These are phyloP conservation scores for Ustilago trichophora DNA, from an alignment of 1,284 basidiomycete genomes.

Conservation along the genomic window DNA sequence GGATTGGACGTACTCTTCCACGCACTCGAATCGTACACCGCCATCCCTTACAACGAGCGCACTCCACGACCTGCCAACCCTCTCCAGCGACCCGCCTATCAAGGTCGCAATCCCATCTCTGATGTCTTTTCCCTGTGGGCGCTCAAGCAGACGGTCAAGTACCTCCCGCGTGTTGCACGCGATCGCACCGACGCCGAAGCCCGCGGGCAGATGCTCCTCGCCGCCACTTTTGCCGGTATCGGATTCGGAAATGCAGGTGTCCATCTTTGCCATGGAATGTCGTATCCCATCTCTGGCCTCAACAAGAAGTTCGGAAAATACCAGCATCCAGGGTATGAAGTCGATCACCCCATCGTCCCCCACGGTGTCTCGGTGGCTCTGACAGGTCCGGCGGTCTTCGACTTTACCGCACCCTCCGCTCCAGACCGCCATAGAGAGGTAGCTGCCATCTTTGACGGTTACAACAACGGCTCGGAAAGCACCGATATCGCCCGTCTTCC, in stretches of 20 bases:
- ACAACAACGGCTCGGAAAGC: slow-evolving; percentile 34
- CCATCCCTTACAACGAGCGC: slow-evolving; percentile 77
- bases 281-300: slow-evolving; percentile 71
- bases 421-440: slow-evolving; percentile 89
- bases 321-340: slow-evolving; percentile 74
- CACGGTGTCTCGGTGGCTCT: slow-evolving; percentile 69
- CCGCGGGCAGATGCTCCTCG: slow-evolving; percentile 85
- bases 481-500: slow-evolving; percentile 72
- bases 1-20: slow-evolving; percentile 93
- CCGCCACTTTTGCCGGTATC: slow-evolving; percentile 76
- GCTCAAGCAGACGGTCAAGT: slow-evolving; percentile 85
- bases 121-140: slow-evolving; percentile 98
- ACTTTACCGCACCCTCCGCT: slow-evolving; percentile 70
- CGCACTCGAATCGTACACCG: slow-evolving; percentile 78
- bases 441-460: slow-evolving; percentile 80
- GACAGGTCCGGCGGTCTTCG: slow-evolving; percentile 45
- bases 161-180: slow-evolving; percentile 85
- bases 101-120: slow-evolving; percentile 91
- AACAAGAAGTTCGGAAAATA: slow-evolving; percentile 78
- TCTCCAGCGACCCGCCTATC: slow-evolving; percentile 86
- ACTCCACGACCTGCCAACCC: slow-evolving; percentile 89
- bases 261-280: slow-evolving; percentile 60
- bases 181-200: slow-evolving; percentile 81
- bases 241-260: slow-evolving; percentile 95
- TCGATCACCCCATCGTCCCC: slow-evolving; percentile 87